Evolutionary conservation across 345 rosid genomes (phyloP).

Genomic region (Trapa incisa): DNA sequence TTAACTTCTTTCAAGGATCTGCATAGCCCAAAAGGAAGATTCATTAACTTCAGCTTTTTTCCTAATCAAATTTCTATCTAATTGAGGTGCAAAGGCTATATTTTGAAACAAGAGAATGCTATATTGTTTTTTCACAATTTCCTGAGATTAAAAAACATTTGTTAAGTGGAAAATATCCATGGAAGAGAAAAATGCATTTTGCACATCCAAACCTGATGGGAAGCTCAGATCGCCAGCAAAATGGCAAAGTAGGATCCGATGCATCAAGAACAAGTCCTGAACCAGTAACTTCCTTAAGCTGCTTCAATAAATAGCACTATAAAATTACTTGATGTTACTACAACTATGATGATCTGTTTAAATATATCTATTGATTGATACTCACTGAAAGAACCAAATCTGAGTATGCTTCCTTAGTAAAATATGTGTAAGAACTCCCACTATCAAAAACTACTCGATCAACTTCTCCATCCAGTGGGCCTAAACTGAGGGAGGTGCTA

Average conservation of each 20-base stretch:
- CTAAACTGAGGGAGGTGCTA: slow-evolving; percentile 38
- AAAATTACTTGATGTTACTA: not conserved
- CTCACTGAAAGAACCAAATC: slow-evolving; percentile 64
- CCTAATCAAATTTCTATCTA: not conserved
- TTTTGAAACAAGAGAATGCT: not conserved
- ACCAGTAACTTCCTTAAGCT: slow-evolving; percentile 45
- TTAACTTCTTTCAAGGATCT: slow-evolving; percentile 53
- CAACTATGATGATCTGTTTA: not conserved
- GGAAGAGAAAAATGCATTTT: not conserved
- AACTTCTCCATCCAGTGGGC: slow-evolving; percentile 22
- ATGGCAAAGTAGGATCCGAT: slow-evolving; percentile 58
- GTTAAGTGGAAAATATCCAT: not conserved
- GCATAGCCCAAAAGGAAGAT: slow-evolving; percentile 12
- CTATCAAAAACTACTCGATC: slow-evolving; percentile 54
- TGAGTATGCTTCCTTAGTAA: slow-evolving; percentile 55
- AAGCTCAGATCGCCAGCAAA: slow-evolving; percentile 58
- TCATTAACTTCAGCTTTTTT: not conserved
- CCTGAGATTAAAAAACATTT: not conserved
- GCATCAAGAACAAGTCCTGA: slow-evolving; percentile 38
- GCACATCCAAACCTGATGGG: slow-evolving; percentile 40
- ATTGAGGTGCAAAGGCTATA: not conserved
- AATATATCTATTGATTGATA: slow-evolving; percentile 4
- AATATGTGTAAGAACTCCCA: slow-evolving; percentile 91
- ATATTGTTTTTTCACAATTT: not conserved
- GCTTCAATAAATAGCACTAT: slow-evolving; percentile 11